Base-by-base conservation (phyloP, 2,329 filamentous ascomycete species). In the Talaromyces marneffei region DNA sequence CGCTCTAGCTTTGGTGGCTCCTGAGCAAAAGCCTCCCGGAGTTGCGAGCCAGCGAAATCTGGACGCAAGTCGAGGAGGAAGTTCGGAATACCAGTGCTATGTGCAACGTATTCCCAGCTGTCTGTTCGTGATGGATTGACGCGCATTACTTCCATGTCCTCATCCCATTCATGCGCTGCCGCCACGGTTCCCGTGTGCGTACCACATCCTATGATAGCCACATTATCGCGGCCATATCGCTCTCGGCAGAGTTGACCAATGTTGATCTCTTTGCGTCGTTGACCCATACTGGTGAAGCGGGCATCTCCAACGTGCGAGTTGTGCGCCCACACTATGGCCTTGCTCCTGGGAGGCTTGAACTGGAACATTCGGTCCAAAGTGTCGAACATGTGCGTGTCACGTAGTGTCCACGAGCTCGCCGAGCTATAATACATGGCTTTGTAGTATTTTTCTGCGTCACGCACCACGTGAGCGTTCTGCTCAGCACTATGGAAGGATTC, bases 271-370 rank as follows among this genome's bases (percentile, higher is more conserved):
- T 75, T 75, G 18, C 74, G 69, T 2, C 71, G 67, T 35, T 67
- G 70, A 9, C 79, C 77, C 80, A 82, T 82, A 59, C 75, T 77
- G 5, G 80, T 83, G 35, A 75, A 78, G 16, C 81, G 74, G n/a
- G 81, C 81, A 65, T 83, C 81, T n/a, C 80, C 81, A 10, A 82
- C 68, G 55, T 83, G 81, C 55, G 77, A 80, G 62, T 82, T 83
- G 64, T 82, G 81, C 27, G 81, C 81, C 81, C 81, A 84, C 10
- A 83, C 77, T 4, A 83, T 75, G 0, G 78, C 80, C 62, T 82
- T 82, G 10, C 70, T 70, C 1, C 71, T 68, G 1, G 68, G 57
- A 1, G 72, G 71, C 35, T 76, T 76, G 59, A 75, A 71, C 59
- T 78, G 72, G 20, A 82, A 68, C 1, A 82, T 65, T 1, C 80